Percentiles rank a stretch among this genome's conserved stretches.
These are phyloP conservation scores for Exobasidium cylindrosporum DNA, from an alignment of 1,284 basidiomycete species.

Conservation along the genomic window DNA sequence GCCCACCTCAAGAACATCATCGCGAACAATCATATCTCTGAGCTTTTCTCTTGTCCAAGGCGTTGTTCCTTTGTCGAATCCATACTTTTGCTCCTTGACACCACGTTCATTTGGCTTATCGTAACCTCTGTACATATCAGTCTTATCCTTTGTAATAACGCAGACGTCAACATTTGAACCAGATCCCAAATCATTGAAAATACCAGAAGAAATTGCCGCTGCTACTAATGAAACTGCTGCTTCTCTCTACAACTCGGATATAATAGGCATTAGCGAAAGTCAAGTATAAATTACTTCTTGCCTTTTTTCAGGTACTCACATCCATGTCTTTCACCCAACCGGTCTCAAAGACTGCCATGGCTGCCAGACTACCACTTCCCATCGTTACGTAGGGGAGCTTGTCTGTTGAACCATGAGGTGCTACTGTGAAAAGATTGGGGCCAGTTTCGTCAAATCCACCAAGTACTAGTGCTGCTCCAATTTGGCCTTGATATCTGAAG, in stretches of 20 bases:
- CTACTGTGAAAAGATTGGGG: constrained; percentile 91
- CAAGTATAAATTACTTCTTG: no score
- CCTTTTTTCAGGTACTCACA: constrained; percentile 25
- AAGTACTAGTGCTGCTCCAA: constrained; percentile 95
- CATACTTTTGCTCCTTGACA: constrained; percentile 49
- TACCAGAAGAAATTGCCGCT: constrained; percentile 85
- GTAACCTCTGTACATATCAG: constrained; percentile 50
- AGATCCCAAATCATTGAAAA: constrained; percentile 98
- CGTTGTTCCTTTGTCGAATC: constrained; percentile 72
- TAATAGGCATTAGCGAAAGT: no score
- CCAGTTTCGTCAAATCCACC: constrained; percentile 92
- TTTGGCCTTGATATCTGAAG: constrained; percentile 80
- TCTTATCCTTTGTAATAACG: constrained; percentile 64
- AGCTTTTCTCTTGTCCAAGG: constrained; percentile 57
- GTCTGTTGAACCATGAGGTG: constrained; percentile 95
- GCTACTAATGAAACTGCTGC: constrained; percentile 82
- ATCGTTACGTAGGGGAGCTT: constrained; percentile 99
- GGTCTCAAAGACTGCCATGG: constrained; percentile 96
- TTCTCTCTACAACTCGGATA: constrained; percentile 62
- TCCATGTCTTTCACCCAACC: constrained; percentile 80
- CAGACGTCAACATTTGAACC: constrained; percentile 97
- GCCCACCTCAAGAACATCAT: constrained; percentile 58
- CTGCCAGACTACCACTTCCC: constrained; percentile 92
- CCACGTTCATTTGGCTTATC: constrained; percentile 50
- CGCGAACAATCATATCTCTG: constrained; percentile 58